phyloP scores from a whole-genome alignment of 129 eudicot species.

The Flaveria linearis region DNA sequence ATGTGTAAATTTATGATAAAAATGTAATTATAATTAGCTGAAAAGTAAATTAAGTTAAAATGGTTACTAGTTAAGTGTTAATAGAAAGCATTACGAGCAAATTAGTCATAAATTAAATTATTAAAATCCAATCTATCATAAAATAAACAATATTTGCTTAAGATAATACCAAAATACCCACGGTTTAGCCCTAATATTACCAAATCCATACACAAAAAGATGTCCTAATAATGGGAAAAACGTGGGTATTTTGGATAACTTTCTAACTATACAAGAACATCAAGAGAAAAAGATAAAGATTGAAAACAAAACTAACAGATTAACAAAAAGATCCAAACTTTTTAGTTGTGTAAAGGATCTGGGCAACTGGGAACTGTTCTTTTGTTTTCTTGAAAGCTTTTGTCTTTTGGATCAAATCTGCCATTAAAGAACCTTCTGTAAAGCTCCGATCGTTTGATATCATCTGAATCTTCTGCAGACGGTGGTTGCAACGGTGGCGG shows the following conservation, averaged over 20 bases:
- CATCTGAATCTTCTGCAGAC: constrained; percentile 21
- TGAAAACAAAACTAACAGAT: constrained; percentile 13
- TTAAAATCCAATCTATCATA: neutral
- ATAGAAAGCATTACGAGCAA: neutral
- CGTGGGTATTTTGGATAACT: constrained; percentile 84
- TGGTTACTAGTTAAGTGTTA: no score
- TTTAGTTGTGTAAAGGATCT: constrained; percentile 91
- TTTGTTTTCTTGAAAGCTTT: constrained; percentile 47
- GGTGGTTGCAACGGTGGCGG: constrained; percentile 13
- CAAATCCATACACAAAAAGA: constrained; percentile 18
- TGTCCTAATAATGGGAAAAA: constrained; percentile 48
- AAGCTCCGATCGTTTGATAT: constrained; percentile 38
- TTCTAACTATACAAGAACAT: constrained; percentile 13
- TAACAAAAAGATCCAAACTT: constrained; percentile 18
- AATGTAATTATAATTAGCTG: no score
- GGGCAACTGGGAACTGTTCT: constrained; percentile 93
- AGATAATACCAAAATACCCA: constrained; percentile 80
- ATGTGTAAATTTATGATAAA: no score
- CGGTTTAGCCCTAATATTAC: constrained; percentile 58
- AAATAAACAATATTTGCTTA: constrained; percentile 27
- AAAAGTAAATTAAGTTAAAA: no score
- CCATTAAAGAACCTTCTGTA: constrained; percentile 51
- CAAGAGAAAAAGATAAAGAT: neutral
- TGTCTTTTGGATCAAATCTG: constrained; percentile 24
- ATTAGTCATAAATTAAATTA: no score